phyloP scores from a whole-genome alignment of 257 asterid genomes.

The Ocimum tenuiflorum region DNA sequence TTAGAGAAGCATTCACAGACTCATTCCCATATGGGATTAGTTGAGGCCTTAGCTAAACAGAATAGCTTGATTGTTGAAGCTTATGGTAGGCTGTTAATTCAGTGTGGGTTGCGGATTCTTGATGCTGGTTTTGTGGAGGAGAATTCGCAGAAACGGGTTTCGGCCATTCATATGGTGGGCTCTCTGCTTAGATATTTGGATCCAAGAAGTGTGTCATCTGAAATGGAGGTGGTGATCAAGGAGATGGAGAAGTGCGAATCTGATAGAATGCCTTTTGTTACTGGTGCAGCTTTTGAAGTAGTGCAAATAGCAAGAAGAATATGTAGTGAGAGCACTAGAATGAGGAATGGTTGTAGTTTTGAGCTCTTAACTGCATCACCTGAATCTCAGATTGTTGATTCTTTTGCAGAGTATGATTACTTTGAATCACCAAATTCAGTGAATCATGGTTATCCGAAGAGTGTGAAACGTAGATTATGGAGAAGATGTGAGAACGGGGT shows the following conservation, averaged over 20 bases:
- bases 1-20: slow-evolving; percentile 69
- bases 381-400: slow-evolving; percentile 69
- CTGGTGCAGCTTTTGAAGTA: slow-evolving; percentile 92
- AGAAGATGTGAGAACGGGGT: slow-evolving; percentile 43
- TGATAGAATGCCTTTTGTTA: slow-evolving; percentile 73
- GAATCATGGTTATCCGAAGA: slow-evolving; percentile 43
- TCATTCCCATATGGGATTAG: slow-evolving; percentile 75
- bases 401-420: slow-evolving; percentile 47
- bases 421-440: slow-evolving; percentile 61
- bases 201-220: slow-evolving; percentile 64
- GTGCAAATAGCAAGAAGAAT: slow-evolving; percentile 63
- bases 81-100: slow-evolving; percentile 65
- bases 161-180: slow-evolving; percentile 86
- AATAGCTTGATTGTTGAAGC: slow-evolving; percentile 81
- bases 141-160: slow-evolving; percentile 68
- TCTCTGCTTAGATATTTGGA: slow-evolving; percentile 75
- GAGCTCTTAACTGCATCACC: slow-evolving; percentile 45
- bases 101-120: slow-evolving; percentile 54
- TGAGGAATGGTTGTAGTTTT: slow-evolving; percentile 30
- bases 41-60: slow-evolving; percentile 75
- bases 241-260: slow-evolving; percentile 82
- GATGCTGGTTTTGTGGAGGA: slow-evolving; percentile 46
- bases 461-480: slow-evolving; percentile 81
- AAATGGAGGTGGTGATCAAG: slow-evolving; percentile 52
- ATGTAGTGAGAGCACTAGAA: slow-evolving; percentile 31